Evolutionary conservation across 495 filamentous ascomycete genomes (phyloP).

Genomic region (Penicillium daleae): DNA sequence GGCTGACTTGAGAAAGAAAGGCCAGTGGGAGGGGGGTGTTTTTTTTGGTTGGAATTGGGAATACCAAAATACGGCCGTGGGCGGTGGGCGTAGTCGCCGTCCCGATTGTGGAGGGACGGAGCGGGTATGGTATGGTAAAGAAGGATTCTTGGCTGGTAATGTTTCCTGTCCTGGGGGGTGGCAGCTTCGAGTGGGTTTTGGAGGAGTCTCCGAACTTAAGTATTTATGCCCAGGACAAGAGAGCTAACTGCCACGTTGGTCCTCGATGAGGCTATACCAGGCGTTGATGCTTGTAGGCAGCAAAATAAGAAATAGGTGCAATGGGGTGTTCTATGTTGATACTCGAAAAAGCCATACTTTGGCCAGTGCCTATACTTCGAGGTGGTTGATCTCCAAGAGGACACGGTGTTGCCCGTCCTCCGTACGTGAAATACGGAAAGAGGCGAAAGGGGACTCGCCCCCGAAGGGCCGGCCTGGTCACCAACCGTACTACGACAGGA

Average conservation of each 20-base stretch:
- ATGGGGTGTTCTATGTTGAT: too few relatives aligned
- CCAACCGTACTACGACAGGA: too few relatives aligned
- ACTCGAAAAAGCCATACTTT: neutral
- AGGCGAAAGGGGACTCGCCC: constrained; percentile 20
- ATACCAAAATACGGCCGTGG: constrained; percentile 29
- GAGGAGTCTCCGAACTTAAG: neutral
- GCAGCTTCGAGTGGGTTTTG: neutral
- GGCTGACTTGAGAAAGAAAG: constrained; percentile 5
- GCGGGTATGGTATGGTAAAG: neutral
- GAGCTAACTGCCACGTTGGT: constrained; percentile 1
- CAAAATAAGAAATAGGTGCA: neutral
- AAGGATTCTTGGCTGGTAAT: neutral
- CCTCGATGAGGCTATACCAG: neutral
- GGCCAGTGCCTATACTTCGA: neutral
- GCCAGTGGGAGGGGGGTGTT: constrained; percentile 16
- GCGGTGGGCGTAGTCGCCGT: constrained; percentile 27
- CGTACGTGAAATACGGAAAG: constrained; percentile 25
- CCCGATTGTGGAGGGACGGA: neutral
- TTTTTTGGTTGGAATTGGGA: constrained; percentile 30
- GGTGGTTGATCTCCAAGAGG: constrained; percentile 27
- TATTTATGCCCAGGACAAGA: neutral
- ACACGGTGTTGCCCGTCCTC: constrained; percentile 48
- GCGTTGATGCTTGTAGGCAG: neutral
- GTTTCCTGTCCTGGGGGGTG: neutral
- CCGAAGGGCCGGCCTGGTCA: too few relatives aligned